Evolutionary conservation across 371 early-diverging fungal genomes (phyloP), one percentile per base, ranked within the genome.

Genomic region (Mucor circinelloides): DNA sequence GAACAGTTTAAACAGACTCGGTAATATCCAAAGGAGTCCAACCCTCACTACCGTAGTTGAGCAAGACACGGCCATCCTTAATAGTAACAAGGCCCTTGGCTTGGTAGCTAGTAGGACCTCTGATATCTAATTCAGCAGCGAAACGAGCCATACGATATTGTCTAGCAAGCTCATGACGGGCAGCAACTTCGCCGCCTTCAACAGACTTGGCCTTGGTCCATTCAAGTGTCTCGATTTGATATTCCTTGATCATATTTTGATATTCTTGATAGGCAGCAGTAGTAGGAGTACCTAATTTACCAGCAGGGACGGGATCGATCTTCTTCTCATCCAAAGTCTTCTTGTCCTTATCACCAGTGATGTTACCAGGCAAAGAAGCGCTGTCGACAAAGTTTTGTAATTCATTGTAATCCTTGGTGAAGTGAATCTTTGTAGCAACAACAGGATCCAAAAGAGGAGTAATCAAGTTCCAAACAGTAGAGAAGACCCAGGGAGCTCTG

Each of bases 361-460:
- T 75, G 34, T 77, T 71, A 46, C 68, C 66, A 23, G 80, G 81
- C 60, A 84, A 58, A 28, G 65, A 55, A 8, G 59, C 71, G 15
- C 64, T 44, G 28, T 85, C 84, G 21, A 96, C 88, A 52, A 81
- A 87, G 13, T 90, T 78, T 21, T 77, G 68, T 34, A 97, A 64
- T 17, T 92, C 90, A 17, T 82, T 78, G 38, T 83, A 70, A 38
- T 76, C 79, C 60, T 90, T 88, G 27, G 91, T 88, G 72, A 97
- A 97, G 27, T 82, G 81, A 74, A 97, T 89, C 80, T 97, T 97
- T 74, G 87, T 76, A 1, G 90, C 92, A 4, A 97, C 95, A 10
- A 94, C 94, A 30, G 97, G 97, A 82, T 97, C 97, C 28, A 97
- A 81, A 72, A 93, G 78, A 21, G 93, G 91, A n/a, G 89, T 82